Base-by-base conservation (phyloP, 352 stramenopile genomes). In the Phytophthora pistaciae region DNA sequence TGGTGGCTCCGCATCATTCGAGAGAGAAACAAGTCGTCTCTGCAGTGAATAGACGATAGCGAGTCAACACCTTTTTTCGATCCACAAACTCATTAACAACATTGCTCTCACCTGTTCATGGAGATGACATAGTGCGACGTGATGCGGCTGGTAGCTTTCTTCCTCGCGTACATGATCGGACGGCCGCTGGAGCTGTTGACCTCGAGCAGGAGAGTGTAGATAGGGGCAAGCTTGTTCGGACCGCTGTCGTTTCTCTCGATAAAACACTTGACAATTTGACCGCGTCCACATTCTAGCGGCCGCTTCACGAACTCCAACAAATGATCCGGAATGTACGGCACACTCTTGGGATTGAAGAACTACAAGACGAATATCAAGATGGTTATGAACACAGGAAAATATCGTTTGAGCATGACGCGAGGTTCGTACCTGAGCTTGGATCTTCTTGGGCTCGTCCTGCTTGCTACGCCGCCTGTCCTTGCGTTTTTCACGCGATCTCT, bases 111-210 rank as follows among this genome's bases (percentile, higher is more conserved):
- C 78, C 91, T 85, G 65, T 95, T 95, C 63, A 95, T 80, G 16
- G 87, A 95, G 55, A 97, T 94, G 6, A 96, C 87, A 64, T 94
- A 97, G 72, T 97, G 88, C 21, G 91, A 92, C 42, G 87, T 92
- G 70, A 93, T 93, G 5, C 84, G 83, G 33, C 78, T 91, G 8
- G 85, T 79, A 18, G 85, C 76, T 60, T 92, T 92, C 73, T 96
- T 95, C 46, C 88, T 77, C 20, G 87, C 89, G 56, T 95, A 94
- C 78, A 96, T 83, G 52, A 97, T 89, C 3, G 89, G 87, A 10
- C 91, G 81, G 4, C 91, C 91, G 61, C 85, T 97, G 0, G 89
- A 92, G 61, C 90, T 95, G 65, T 95, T 94, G 25, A 96, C 85
- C 68, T 97, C 91, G 1, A 95, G 60, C 5, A 95, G 70, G 6